phyloP scores from a whole-genome alignment of 73 alveolate genomes.

The Loxodes magnus region DNA sequence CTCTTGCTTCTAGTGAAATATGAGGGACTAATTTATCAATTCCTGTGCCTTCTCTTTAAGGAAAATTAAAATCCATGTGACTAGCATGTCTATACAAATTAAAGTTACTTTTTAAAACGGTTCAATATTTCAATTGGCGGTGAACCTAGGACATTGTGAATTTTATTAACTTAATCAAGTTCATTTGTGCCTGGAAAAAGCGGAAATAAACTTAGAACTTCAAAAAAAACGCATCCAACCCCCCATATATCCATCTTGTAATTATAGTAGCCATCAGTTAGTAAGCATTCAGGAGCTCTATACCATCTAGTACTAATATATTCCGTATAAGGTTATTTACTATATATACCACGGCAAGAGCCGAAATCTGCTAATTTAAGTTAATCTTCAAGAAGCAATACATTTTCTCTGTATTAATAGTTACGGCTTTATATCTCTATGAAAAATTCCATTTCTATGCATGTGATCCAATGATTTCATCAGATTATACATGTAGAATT shows the following conservation, averaged over 20 bases:
- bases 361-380: too few species aligned
- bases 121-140: slow-evolving; percentile 27
- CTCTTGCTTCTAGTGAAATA: slow-evolving; percentile 19
- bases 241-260: too few species aligned
- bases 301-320: too few species aligned
- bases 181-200: slow-evolving; percentile 68
- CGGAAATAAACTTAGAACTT: slow-evolving; percentile 56
- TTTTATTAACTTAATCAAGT: slow-evolving; percentile 67
- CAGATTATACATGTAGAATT: slow-evolving; percentile 45
- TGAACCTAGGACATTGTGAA: slow-evolving; percentile 47
- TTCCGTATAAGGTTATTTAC: slow-evolving; percentile 70
- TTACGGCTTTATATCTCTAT: too few species aligned
- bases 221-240: too few species aligned
- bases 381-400: slow-evolving; percentile 23
- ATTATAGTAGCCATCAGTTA: too few species aligned
- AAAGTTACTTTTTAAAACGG: slow-evolving; percentile 19
- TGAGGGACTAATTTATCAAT: too few species aligned
- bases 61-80: too few species aligned
- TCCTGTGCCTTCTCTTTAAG: slow-evolving; percentile 26
- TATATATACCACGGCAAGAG: too few species aligned
- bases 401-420: too few species aligned
- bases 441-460: slow-evolving; percentile 41
- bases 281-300: slow-evolving; percentile 84
- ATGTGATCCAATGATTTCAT: slow-evolving; percentile 39
- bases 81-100: slow-evolving; percentile 34